Conservation (phyloP, 2,329 filamentous ascomycete genomes). For the Cercospora sp. region DNA sequence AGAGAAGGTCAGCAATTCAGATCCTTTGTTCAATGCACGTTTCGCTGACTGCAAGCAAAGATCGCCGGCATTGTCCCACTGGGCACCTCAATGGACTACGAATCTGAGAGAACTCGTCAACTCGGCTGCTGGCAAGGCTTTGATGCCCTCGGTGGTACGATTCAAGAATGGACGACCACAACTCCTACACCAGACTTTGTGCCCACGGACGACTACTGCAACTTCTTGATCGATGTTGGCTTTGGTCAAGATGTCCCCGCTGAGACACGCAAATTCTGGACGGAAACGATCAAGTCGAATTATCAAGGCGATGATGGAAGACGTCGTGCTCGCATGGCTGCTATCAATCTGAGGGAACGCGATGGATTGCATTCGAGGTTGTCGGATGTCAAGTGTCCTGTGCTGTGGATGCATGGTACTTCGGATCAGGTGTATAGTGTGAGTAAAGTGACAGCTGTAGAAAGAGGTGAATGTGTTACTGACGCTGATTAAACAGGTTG, state of each 20-base stretch:
- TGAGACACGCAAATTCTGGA: conserved; percentile 49
- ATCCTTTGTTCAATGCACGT: background rate
- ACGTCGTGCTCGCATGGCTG: conserved; percentile 51
- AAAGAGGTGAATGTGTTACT: background rate
- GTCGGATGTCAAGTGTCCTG: conserved; percentile 52
- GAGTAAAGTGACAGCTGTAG: background rate
- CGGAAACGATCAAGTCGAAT: conserved; percentile 45
- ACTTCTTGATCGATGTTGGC: conserved; percentile 50
- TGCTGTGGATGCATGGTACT: conserved; percentile 54
- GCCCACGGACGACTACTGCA: conserved; percentile 46
- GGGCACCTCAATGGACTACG: conserved; percentile 55
- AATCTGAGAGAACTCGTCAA: conserved; percentile 46
- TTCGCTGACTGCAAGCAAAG: conserved; percentile 32
- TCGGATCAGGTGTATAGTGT: conserved; percentile 46
- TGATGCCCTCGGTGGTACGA: conserved; percentile 39
- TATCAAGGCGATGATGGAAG: conserved; percentile 55
- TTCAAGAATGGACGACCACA: conserved; percentile 46
- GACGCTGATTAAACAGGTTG: background rate
- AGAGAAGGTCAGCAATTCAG: conserved; percentile 40
- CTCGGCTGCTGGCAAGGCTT: conserved; percentile 54
- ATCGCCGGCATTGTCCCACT: conserved; percentile 55
- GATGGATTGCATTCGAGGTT: conserved; percentile 52
- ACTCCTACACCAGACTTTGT: conserved; percentile 47
- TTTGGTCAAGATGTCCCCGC: conserved; percentile 47
- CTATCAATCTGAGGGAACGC: conserved; percentile 51